These are phyloP conservation scores for Mangifera indica DNA, from an alignment of 345 rosid species.

Conservation along the genomic window DNA sequence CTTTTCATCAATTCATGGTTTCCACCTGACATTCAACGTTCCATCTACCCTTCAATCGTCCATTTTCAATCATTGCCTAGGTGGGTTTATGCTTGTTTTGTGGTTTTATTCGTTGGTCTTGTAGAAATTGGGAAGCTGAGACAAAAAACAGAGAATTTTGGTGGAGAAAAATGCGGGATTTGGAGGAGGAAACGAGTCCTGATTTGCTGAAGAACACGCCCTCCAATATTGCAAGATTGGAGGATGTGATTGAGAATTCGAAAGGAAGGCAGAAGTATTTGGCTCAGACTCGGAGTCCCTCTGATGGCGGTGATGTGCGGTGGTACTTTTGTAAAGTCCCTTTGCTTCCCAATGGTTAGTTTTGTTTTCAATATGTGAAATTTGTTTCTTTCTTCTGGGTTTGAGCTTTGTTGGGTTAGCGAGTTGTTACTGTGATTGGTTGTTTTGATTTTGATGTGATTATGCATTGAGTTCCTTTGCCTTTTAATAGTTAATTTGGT, in stretches of 20 bases:
- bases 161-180: constrained; percentile 41
- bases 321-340: constrained; percentile 94
- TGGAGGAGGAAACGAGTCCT: constrained; percentile 48
- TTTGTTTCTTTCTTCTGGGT: background rate
- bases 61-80: background rate
- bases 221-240: constrained; percentile 81
- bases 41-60: constrained; percentile 7
- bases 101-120: background rate
- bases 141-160: background rate
- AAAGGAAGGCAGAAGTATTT: constrained; percentile 82
- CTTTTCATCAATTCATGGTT: background rate
- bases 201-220: constrained; percentile 93
- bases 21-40: constrained; percentile 11
- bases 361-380: background rate
- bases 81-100: background rate
- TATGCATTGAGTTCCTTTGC: background rate
- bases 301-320: constrained; percentile 86
- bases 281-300: constrained; percentile 79
- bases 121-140: background rate
- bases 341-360: constrained; percentile 69
- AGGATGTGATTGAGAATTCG: constrained; percentile 79
- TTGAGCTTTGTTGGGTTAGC: background rate
- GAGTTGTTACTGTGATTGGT: background rate
- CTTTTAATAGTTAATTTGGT: too few species aligned
- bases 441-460: background rate